Base-by-base conservation (phyloP, 2,329 filamentous ascomycete species). In the Blumeria graminis region DNA sequence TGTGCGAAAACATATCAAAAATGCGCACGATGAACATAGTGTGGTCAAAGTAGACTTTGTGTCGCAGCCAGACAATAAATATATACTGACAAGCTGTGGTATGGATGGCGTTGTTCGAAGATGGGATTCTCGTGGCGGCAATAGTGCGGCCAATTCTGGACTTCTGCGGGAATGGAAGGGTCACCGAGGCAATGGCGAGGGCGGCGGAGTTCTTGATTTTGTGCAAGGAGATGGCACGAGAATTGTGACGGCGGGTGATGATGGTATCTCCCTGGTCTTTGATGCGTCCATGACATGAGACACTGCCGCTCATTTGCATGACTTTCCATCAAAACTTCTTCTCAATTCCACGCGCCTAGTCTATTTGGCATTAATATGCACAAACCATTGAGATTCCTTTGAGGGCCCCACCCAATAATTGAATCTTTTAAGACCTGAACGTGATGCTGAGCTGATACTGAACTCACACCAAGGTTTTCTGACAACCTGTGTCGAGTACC, bases 41-140 rank as follows among this genome's bases (percentile, higher is more conserved):
- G 86, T 98, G 18, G 90, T 96, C 59, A 90, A 93, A 70, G 80
- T 96, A 4, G 87, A 95, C 58, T 98, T 94, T 65, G 77, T 94
- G 58, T 73, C 73, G 65, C 71, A 66, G 67, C 70, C 61, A 66
- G 64, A 60, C 61, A 70, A 64, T 57, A 76, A 69, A 57, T 90
- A 79, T 81, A 66, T 93, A 59, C 72, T 96, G 56, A 96, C 90
- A 1, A 86, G 80, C 60, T 89, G 82, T 62, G 92, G 92, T 8
- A 86, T 95, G 75, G 92, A 98, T 65, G 90, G 92, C 16, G 87
- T 89, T 0, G 79, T 98, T 18, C 76, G 86, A 64, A 74, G 89
- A 58, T 98, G 92, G 92, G 90, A 98, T 69, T 74, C 78, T 5
- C 69, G 81, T 48, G 82, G 81, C 56, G 81, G 82, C 7, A 84